A percentile compares a stretch with the other conserved stretches of the same genome.
These are phyloP conservation scores for Colletotrichum theobromicola DNA, from an alignment of 2,329 filamentous ascomycete species.

Conservation along the genomic window DNA sequence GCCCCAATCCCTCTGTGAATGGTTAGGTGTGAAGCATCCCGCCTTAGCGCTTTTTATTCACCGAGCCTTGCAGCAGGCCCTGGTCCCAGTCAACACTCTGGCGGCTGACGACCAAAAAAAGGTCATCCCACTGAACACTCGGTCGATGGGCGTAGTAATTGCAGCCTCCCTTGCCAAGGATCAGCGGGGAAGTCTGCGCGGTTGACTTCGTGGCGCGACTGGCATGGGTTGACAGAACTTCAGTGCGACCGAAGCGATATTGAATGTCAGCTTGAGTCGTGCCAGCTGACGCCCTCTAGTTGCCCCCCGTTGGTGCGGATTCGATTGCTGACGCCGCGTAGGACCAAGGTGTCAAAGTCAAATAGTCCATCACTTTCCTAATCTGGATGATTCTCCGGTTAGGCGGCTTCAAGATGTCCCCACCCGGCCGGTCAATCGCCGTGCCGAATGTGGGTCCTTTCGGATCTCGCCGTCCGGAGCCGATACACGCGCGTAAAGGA, in stretches of 20 bases:
- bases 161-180: background rate
- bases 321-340: background rate
- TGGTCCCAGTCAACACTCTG: background rate
- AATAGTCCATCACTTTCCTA: background rate
- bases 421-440: background rate
- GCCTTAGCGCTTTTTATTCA: slow-evolving; percentile 4
- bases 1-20: background rate
- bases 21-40: slow-evolving; percentile 3
- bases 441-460: background rate
- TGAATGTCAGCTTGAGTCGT: background rate
- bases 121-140: background rate
- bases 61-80: slow-evolving; percentile 16
- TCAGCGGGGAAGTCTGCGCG: background rate
- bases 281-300: background rate
- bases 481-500: background rate
- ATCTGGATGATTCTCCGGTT: background rate
- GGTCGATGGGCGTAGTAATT: background rate
- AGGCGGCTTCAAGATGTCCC: background rate
- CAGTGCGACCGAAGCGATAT: background rate
- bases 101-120: background rate
- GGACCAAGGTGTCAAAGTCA: background rate
- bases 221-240: background rate
- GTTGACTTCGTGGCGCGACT: background rate
- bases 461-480: background rate
- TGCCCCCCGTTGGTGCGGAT: background rate